Evolutionary conservation across 2,329 filamentous ascomycete species (phyloP).

Genomic region (Botrytis fragariae): DNA sequence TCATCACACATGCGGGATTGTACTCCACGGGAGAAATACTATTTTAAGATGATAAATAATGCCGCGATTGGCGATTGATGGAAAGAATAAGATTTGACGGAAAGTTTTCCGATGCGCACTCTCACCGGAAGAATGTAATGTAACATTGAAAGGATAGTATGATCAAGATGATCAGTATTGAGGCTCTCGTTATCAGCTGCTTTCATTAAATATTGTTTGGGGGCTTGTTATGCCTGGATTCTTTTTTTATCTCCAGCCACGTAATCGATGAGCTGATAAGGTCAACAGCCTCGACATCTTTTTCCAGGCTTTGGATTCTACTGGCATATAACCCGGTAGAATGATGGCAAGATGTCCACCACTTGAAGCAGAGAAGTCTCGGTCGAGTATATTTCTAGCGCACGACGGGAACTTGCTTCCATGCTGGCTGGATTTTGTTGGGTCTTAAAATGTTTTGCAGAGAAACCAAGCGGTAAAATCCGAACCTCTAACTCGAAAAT

Average conservation of each 20-base stretch:
- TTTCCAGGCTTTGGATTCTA: neutral
- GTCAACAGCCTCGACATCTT: neutral
- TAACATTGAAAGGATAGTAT: neutral
- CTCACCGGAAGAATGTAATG: neutral
- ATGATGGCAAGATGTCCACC: neutral
- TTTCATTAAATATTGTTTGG: neutral
- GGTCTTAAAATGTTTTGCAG: neutral
- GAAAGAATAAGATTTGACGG: neutral
- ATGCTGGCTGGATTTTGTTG: neutral
- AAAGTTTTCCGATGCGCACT: neutral
- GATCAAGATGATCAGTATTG: neutral
- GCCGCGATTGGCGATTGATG: neutral
- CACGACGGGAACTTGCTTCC: neutral
- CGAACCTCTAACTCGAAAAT: too few species aligned
- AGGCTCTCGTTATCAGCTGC: neutral
- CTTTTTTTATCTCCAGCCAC: neutral
- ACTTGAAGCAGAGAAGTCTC: neutral
- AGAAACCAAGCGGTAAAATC: neutral
- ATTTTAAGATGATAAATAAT: neutral
- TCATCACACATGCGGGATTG: neutral
- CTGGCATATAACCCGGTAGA: neutral
- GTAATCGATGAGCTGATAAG: neutral
- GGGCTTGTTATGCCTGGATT: neutral
- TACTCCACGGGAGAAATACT: neutral
- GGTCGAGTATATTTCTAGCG: neutral